A percentile compares a stretch with the other conserved stretches of the same genome.
These are phyloP conservation scores for Myxozyma monticola DNA, from an alignment of 805 yeast genomes.

Conservation along the genomic window DNA sequence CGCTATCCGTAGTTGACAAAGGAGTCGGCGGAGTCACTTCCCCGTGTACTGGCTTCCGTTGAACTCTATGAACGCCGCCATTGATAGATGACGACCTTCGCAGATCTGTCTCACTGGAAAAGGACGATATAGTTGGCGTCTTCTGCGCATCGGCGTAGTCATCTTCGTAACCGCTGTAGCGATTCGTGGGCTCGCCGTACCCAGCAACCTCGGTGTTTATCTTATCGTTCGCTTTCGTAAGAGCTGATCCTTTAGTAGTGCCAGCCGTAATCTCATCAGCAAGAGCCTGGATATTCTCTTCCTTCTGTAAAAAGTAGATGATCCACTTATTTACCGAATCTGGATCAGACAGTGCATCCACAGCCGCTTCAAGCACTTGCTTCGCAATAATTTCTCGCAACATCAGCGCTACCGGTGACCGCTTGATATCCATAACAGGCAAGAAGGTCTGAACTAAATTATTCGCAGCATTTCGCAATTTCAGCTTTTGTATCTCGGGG, in stretches of 20 bases:
- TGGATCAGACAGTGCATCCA: conserved; percentile 31
- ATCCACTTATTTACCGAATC: conserved; percentile 31
- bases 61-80: no score
- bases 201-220: no score
- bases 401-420: conserved; percentile 28
- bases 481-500: conserved; percentile 26
- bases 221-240: no score
- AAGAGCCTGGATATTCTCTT: conserved; percentile 23
- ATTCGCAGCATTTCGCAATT: conserved; percentile 29
- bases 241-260: not conserved
- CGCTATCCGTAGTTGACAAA: no score
- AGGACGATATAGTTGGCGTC: not conserved
- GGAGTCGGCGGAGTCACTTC: no score
- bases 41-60: no score
- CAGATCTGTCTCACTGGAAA: no score
- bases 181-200: no score
- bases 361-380: conserved; percentile 24
- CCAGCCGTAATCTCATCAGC: conserved; percentile 16
- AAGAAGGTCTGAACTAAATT: conserved; percentile 30
- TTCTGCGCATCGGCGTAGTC: no score
- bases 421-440: conserved; percentile 24
- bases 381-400: conserved; percentile 28
- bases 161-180: no score
- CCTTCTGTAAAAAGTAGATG: conserved; percentile 25
- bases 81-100: no score